Base-by-base conservation (phyloP, 345 rosid genomes). In the Microthlaspi erraticum region DNA sequence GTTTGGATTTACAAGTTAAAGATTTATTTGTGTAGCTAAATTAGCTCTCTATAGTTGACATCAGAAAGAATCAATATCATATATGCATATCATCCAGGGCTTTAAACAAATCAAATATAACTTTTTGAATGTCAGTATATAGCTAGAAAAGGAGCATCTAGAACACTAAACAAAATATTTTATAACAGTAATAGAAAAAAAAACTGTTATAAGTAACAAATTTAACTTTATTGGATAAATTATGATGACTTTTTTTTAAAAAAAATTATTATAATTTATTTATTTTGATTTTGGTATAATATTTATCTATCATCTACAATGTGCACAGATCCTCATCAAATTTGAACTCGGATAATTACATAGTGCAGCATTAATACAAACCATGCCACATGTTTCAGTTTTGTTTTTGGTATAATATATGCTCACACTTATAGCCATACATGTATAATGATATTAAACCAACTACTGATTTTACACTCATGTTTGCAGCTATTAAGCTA, bases 1-100 rank as follows among this genome's bases (percentile, higher is more conserved):
- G 70, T 71, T 71, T 53, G 10, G 29, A 29, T 31, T 63, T 5
- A 31, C 49, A 39, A 39, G 17, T 58, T 37, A 18, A 58, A 39
- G 8, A 17, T 37, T 37, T 13, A 41, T 43, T 41, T 38, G 3
- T 57, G 58, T 38, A 57, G 13, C 62, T 29, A 60, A 41, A 29
- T 13, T 20, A 41, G 20, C n/a, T 17, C 41, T 60, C 64, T 41
- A 41, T 49, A 41, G 49, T 20, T 59, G 33, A 38, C 9, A 14
- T 37, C 10, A 11, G 23, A 20, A 51, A 2, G 6, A 26, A 26
- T 10, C 56, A 51, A 26, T 26, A 51, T 51, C 57, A 52, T 13
- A 26, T 26, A 26, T 26, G 29, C 29, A 26, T 26, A n/a, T 5
- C 29, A 26, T 26, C 29, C 29, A 26, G 29, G 29, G 29, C 29